Evolutionary conservation across 2,329 filamentous ascomycete genomes (phyloP).

Genomic region (Aspergillus jensenii): DNA sequence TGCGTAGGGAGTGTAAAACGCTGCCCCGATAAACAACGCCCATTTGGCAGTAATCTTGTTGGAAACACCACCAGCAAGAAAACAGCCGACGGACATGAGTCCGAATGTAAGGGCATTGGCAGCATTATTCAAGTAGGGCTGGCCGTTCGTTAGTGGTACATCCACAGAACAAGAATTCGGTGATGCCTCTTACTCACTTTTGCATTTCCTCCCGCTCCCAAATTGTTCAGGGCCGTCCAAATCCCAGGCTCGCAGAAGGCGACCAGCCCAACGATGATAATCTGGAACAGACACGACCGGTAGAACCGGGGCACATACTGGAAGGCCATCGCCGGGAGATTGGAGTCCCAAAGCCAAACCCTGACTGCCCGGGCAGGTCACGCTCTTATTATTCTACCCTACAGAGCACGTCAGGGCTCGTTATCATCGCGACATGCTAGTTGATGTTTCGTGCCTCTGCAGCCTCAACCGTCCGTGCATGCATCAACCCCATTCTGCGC

Average conservation of each 20-base stretch:
- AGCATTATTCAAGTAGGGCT: slow-evolving; percentile 7
- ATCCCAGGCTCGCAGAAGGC: slow-evolving; percentile 10
- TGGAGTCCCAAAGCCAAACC: fast-evolving
- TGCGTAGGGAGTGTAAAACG: slow-evolving; percentile 7
- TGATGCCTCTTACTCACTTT: not conserved
- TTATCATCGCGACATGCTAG: not conserved
- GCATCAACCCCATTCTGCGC: too few relatives aligned
- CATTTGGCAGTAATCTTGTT: slow-evolving; percentile 10
- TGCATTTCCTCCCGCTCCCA: slow-evolving; percentile 6
- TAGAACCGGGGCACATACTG: not conserved
- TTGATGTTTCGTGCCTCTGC: not conserved
- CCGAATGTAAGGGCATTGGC: slow-evolving; percentile 8
- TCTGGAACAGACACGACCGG: slow-evolving; percentile 10
- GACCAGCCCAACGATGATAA: slow-evolving; percentile 7
- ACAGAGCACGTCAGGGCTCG: slow-evolving; percentile 1
- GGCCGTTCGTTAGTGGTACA: not conserved
- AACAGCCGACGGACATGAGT: slow-evolving; percentile 9
- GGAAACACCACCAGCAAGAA: slow-evolving; percentile 5
- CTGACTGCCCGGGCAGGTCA: not conserved
- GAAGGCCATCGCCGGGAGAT: not conserved
- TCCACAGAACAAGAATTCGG: too few relatives aligned
- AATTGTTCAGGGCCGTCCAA: slow-evolving; percentile 8
- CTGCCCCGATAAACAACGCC: slow-evolving; percentile 4
- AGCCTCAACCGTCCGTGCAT: too few relatives aligned
- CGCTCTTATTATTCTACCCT: not conserved